These are phyloP conservation scores for Aegilops bicornis DNA, from an alignment of 176 grass and related monocot genomes.

Conservation along the genomic window DNA sequence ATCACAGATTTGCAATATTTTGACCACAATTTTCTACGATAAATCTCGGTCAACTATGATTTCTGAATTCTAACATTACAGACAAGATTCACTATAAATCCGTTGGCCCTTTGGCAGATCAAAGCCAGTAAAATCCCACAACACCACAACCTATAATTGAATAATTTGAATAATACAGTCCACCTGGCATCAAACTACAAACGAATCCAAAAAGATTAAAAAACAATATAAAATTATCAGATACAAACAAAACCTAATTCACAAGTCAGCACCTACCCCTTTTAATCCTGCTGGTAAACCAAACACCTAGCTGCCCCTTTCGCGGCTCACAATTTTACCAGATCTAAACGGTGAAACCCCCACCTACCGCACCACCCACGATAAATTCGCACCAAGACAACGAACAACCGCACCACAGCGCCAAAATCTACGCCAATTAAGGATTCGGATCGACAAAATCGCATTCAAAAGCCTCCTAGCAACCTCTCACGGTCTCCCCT, in stretches of 20 bases:
- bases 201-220: not conserved
- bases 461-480: not conserved
- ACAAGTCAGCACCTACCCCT: conserved; percentile 28
- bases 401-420: not conserved
- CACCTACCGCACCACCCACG: conserved; percentile 6
- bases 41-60: not conserved
- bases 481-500: not conserved
- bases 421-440: not conserved
- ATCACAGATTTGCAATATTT: not conserved
- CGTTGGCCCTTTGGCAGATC: not conserved
- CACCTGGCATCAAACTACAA: conserved; percentile 3
- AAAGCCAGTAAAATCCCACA: not conserved
- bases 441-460: not conserved
- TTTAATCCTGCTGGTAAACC: conserved; percentile 24
- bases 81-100: not conserved
- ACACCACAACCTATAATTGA: not conserved
- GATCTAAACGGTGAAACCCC: conserved; percentile 34
- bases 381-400: conserved; percentile 21
- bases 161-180: not conserved
- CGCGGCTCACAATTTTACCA: conserved; percentile 5
- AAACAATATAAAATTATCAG: conserved; percentile 12
- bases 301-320: conserved; percentile 20
- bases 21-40: not conserved
- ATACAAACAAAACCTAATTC: conserved; percentile 42
- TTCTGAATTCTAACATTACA: not conserved